Base-by-base conservation (phyloP, 78 protist species). In the Tieghemostelium lacteum region DNA sequence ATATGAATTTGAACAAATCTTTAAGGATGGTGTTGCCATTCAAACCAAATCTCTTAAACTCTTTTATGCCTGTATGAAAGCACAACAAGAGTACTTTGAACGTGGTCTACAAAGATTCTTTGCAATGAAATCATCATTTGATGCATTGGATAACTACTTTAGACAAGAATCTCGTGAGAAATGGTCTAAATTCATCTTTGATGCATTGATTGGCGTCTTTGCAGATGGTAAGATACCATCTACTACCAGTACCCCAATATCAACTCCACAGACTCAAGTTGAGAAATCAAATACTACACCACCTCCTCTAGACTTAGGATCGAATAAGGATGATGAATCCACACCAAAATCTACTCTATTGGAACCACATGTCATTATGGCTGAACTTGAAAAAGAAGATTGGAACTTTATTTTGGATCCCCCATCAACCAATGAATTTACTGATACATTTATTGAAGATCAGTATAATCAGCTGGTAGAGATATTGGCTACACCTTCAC, bases 11-110 rank as follows among this genome's bases (percentile, higher is more conserved):
- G 88, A 80, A 28, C 45, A 60, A 7, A 64, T 80, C 34, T 80
- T 80, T 14, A 80, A 80, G 40, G 88, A 64, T 1, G 76, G 88
- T 40, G 39, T 67, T 28, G 54, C 63, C 1, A 80, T 66, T 40
- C 88, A 80, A 57, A 42, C 67, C 6, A 70, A 71, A 60, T 80
- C 88, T 55, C 36, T 80, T 20, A 80, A 80, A 45, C 4, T 66
- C 8, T 80, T 80, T 57, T 67, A 80, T 57, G 75, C 88, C 0
- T 66, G 75, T 40, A 80, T 80, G 76, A 80, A 80, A 54, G 88
- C 88, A 14, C 88, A 80, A 37, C 88, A 80, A 80, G 88, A 80
- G 37, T 80, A 80, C 40, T 80, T 49, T 67, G 88, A 80, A 57
- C 64, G 88, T 54, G 76, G 88, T 57, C 50, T 80, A 22, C 75